Evolutionary conservation across 257 asterid genomes (phyloP).

Genomic region (Mitragyna speciosa): DNA sequence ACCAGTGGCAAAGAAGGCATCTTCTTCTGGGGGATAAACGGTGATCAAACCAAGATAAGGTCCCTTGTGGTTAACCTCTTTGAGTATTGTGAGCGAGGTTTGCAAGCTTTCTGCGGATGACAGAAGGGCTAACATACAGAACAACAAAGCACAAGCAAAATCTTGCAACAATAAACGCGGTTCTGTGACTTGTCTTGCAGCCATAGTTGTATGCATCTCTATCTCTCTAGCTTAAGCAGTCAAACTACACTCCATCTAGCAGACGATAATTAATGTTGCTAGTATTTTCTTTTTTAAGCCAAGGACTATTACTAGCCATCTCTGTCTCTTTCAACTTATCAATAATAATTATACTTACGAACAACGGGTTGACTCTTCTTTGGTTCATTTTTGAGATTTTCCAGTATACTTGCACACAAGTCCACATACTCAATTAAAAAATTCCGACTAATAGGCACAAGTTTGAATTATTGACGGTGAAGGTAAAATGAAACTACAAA

Average conservation of each 20-base stretch:
- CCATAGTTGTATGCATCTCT: neutral
- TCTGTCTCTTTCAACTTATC: neutral
- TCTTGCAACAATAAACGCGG: neutral
- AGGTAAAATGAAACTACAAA: neutral
- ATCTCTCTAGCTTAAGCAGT: too few species aligned
- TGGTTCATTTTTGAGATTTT: neutral
- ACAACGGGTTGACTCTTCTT: neutral
- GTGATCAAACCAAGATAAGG: slow-evolving; percentile 59
- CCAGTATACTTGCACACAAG: neutral
- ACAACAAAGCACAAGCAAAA: neutral
- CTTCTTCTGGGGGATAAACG: slow-evolving; percentile 51
- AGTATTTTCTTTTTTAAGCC: too few species aligned
- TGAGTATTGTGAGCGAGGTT: slow-evolving; percentile 10
- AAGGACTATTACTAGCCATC: neutral
- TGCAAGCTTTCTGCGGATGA: neutral
- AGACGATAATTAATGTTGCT: neutral
- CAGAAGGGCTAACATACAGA: neutral
- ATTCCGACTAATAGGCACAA: neutral
- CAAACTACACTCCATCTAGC: too few species aligned
- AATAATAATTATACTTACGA: too few species aligned
- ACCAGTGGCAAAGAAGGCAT: slow-evolving; percentile 49
- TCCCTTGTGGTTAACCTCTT: slow-evolving; percentile 37
- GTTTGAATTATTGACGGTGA: neutral
- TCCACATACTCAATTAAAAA: neutral
- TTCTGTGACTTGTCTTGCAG: neutral